A percentile compares a stretch with the other conserved stretches of the same genome.
Conservation (phyloP, 2,329 filamentous ascomycete genomes). For the Delphinella strobiligena region DNA sequence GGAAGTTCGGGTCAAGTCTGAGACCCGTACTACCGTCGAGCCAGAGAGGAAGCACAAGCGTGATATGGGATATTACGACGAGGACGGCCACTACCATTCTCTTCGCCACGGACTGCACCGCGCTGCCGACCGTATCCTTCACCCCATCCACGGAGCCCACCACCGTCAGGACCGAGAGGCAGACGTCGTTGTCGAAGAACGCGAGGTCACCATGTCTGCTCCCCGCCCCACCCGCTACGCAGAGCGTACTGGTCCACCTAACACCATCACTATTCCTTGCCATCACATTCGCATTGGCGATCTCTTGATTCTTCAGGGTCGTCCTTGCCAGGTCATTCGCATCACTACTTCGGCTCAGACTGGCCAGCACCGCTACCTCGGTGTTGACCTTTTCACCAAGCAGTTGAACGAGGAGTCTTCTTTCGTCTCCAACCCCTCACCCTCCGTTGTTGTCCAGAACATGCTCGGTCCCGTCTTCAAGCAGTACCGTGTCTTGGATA, state of each 20-base stretch:
- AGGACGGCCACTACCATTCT: constrained; percentile 64
- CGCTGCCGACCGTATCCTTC: constrained; percentile 52
- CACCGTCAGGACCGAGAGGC: constrained; percentile 39
- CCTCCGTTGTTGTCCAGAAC: constrained; percentile 95
- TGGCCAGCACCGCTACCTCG: constrained; percentile 98
- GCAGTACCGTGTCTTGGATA: constrained; percentile 99
- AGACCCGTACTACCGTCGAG: constrained; percentile 41
- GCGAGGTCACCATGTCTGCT: constrained; percentile 29
- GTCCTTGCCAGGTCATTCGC: constrained; percentile 98
- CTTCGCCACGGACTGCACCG: constrained; percentile 60
- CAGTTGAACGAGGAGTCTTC: constrained; percentile 98
- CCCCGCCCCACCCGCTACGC: constrained; percentile 18
- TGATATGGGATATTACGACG: constrained; percentile 73
- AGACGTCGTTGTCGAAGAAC: constrained; percentile 38
- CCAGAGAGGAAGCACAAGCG: constrained; percentile 33
- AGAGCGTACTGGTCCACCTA: constrained; percentile 34
- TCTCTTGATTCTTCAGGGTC: constrained; percentile 96
- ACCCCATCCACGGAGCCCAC: constrained; percentile 47
- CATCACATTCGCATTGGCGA: constrained; percentile 99
- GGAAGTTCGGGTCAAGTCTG: constrained; percentile 38
- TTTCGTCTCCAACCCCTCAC: constrained; percentile 93
- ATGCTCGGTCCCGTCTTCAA: constrained; percentile 99
- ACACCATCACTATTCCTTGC: constrained; percentile 96
- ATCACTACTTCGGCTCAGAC: constrained; percentile 97
- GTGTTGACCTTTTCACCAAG: constrained; percentile 99